These are phyloP conservation scores for Ustilago tritici DNA, from an alignment of 1,284 basidiomycete species.

Conservation along the genomic window DNA sequence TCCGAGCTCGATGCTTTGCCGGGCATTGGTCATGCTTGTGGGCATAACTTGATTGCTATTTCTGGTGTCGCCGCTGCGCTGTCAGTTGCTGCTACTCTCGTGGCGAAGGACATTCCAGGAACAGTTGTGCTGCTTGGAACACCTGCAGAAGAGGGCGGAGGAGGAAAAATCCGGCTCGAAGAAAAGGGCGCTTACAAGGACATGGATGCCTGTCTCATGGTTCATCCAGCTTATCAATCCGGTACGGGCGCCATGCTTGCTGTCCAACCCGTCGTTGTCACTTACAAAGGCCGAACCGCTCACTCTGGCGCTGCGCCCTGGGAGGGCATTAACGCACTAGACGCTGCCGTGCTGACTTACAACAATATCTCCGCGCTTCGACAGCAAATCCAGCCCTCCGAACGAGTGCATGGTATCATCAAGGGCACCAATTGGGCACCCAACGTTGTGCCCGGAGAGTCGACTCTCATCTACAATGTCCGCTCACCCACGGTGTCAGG, in stretches of 20 bases:
- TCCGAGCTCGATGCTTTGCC: conserved; percentile 77
- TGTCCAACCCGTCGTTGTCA: conserved; percentile 49
- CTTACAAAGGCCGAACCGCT: conserved; percentile 58
- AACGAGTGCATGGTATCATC: conserved; percentile 72
- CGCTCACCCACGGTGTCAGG: conserved; percentile 77
- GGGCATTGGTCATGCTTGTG: conserved; percentile 77
- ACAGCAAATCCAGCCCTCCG: conserved; percentile 78
- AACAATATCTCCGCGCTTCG: conserved; percentile 79
- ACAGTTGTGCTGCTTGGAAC: conserved; percentile 84
- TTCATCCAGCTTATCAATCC: conserved; percentile 71
- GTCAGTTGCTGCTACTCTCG: conserved; percentile 77
- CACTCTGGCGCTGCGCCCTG: conserved; percentile 75
- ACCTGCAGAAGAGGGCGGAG: conserved; percentile 85
- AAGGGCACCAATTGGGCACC: conserved; percentile 64
- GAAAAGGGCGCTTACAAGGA: conserved; percentile 79
- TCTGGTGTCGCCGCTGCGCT: conserved; percentile 82
- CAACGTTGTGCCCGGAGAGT: conserved; percentile 81
- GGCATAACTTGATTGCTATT: conserved; percentile 85
- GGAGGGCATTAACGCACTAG: conserved; percentile 86
- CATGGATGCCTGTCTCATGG: conserved; percentile 84
- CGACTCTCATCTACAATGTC: conserved; percentile 78
- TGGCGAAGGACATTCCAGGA: conserved; percentile 76
- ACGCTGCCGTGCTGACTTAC: conserved; percentile 85
- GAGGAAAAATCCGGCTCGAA: conserved; percentile 81
- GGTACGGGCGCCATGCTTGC: conserved; percentile 74